phyloP scores from a whole-genome alignment of 805 yeast genomes.

The Metschnikowia lunata region DNA sequence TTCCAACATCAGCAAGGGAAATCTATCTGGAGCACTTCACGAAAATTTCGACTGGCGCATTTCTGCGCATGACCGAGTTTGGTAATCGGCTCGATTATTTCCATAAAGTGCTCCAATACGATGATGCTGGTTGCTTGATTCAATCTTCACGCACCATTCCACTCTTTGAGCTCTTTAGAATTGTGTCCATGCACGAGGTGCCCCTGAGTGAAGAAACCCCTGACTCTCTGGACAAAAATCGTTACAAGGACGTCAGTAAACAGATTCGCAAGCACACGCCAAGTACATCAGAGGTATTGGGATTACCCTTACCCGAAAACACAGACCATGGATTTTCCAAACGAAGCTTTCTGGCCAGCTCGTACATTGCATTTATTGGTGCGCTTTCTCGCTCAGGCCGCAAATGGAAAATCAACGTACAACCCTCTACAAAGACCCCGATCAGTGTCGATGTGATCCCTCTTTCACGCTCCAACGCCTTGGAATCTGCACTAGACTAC shows the following conservation, averaged over 20 bases:
- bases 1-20: constrained; percentile 33
- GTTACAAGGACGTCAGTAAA: not conserved
- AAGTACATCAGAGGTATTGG: constrained; percentile 1
- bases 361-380: constrained; percentile 15
- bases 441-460: constrained; percentile 34
- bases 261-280: not conserved
- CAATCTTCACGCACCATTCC: constrained; percentile 31
- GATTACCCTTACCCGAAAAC: constrained; percentile 3
- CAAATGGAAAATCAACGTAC: constrained; percentile 22
- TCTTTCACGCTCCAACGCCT: constrained; percentile 10
- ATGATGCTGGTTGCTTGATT: constrained; percentile 26
- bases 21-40: constrained; percentile 19
- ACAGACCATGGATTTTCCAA: constrained; percentile 2
- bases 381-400: constrained; percentile 13
- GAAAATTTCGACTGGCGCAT: constrained; percentile 37
- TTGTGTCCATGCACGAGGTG: constrained; percentile 1
- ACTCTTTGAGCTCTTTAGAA: constrained; percentile 29
- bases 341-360: constrained; percentile 5
- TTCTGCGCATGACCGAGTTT: constrained; percentile 36
- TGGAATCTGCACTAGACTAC: constrained; percentile 15
- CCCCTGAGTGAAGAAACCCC: not conserved
- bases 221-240: not conserved
- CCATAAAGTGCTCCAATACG: constrained; percentile 44
- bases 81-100: constrained; percentile 41
- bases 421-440: constrained; percentile 27